Evolutionary conservation across 2,329 filamentous ascomycete genomes (phyloP).

Genomic region (Microsporum ferrugineum): DNA sequence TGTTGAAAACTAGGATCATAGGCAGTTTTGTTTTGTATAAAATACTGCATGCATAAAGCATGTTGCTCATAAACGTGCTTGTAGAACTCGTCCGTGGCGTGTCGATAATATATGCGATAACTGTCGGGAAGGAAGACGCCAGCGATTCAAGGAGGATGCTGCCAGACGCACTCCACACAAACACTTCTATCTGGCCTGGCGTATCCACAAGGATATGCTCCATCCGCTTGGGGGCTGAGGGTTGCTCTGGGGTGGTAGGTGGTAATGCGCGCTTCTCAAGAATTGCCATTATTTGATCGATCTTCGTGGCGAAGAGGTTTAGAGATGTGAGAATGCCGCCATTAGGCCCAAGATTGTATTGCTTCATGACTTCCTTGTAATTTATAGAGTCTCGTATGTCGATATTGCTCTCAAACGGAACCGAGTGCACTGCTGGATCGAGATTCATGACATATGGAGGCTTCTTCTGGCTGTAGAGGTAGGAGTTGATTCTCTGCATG

Average conservation of each 20-base stretch:
- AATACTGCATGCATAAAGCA: constrained; percentile 98
- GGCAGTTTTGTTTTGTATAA: constrained; percentile 97
- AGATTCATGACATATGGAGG: constrained; percentile 95
- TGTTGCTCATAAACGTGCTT: constrained; percentile 98
- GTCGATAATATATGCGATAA: constrained; percentile 95
- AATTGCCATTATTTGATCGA: constrained; percentile 82
- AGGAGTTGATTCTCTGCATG: constrained; percentile 93
- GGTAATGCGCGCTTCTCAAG: constrained; percentile 73
- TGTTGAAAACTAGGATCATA: constrained; percentile 99
- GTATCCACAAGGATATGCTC: constrained; percentile 88
- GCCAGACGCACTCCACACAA: constrained; percentile 94
- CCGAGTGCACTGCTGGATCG: constrained; percentile 83
- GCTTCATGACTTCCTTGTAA: constrained; percentile 99
- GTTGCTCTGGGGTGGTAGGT: constrained; percentile 41
- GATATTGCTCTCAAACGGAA: constrained; percentile 95
- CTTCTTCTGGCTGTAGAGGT: constrained; percentile 69
- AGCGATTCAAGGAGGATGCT: constrained; percentile 88
- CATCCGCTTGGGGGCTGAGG: constrained; percentile 46
- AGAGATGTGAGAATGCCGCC: constrained; percentile 90
- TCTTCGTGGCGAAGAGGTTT: constrained; percentile 95
- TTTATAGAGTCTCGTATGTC: constrained; percentile 98
- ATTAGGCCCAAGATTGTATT: constrained; percentile 95
- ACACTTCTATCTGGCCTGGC: constrained; percentile 95
- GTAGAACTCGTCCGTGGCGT: constrained; percentile 88
- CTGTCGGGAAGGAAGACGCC: constrained; percentile 87